Conservation (phyloP, 306 rosid species). For the Luffa acutangula region DNA sequence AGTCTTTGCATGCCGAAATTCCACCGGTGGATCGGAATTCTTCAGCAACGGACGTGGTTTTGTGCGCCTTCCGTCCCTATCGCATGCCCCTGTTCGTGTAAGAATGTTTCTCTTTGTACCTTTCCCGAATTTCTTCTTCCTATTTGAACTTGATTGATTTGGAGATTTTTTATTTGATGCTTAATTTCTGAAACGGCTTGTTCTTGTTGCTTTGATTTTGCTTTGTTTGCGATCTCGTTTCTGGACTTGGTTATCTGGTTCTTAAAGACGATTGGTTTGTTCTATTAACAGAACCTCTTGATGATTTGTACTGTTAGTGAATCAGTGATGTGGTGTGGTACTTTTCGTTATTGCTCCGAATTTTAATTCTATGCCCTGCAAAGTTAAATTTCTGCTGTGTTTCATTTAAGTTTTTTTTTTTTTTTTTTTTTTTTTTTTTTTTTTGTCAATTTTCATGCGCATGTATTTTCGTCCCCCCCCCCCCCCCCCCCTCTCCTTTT, state of each 20-base stretch:
- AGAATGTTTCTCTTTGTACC: neutral
- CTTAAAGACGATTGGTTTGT: neutral
- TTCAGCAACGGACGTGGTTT: constrained; percentile 18
- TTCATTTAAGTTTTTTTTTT: too few relatives aligned
- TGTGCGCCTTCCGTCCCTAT: constrained; percentile 19
- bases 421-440: too few relatives aligned
- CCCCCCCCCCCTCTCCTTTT: neutral
- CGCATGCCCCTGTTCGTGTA: constrained; percentile 39
- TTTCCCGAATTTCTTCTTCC: neutral
- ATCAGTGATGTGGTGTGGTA: neutral
- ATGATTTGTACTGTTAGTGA: neutral
- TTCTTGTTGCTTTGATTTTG: neutral
- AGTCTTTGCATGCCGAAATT: constrained; percentile 10
- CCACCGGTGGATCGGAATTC: constrained; percentile 21
- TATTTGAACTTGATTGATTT: neutral
- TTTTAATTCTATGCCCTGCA: neutral
- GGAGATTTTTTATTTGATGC: neutral
- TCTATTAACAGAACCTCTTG: neutral
- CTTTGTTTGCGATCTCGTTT: neutral
- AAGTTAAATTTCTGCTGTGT: neutral
- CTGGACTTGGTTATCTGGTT: neutral
- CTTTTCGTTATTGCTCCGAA: neutral
- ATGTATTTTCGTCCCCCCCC: neutral
- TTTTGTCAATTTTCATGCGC: neutral
- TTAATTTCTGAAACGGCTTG: neutral